Evolutionary conservation across 805 yeast species (phyloP), one percentile per base, ranked within the genome.

Genomic region (Kregervanrija pseudodelftensis): DNA sequence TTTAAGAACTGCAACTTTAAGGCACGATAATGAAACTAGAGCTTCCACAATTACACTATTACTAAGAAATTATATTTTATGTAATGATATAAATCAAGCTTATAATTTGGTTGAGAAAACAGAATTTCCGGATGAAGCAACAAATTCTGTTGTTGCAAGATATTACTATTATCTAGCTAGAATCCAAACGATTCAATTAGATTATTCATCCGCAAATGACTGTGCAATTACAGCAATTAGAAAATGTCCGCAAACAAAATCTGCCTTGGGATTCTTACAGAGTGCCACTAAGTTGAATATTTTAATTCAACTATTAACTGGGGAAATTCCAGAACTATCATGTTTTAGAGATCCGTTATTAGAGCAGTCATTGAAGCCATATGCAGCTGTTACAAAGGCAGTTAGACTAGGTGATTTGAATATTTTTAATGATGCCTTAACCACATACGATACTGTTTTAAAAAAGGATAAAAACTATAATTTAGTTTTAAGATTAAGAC

Each of bases 191-290:
- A 82, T 93, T 53, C 98, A 91, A 69, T 77, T 93, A 55, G 90
- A 93, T 66, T 93, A 93, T 65, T 80, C 95, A 2, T 72, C 85
- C 14, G 96, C 98, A 1, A 82, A 84, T 58, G 96, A 90, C 58
- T 88, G 80, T 60, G 85, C 86, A 45, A 85, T 88, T 45, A 88
- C 93, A n/a, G 96, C 99, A 2, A 84, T 90, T 43, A 82, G 99
- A 69, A 93, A 93, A 64, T 90, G 95, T 9, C 98, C 99, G 28
- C 96, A 88, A 64, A 86, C 95, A 1, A 73, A 77, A 37, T 77
- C 81, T 48, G 88, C 96, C 8, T 65, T 74, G 37, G 99, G 99
- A 2, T 93, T 93, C 63, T 64, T 89, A 51, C 96, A 90, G 66
- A 79, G 85, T 42, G 93, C 96, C 3, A 80, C 90, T 53, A 93